Evolutionary conservation across 495 filamentous ascomycete genomes (phyloP), one percentile per base, ranked within the genome.

Genomic region (Evernia prunastri): DNA sequence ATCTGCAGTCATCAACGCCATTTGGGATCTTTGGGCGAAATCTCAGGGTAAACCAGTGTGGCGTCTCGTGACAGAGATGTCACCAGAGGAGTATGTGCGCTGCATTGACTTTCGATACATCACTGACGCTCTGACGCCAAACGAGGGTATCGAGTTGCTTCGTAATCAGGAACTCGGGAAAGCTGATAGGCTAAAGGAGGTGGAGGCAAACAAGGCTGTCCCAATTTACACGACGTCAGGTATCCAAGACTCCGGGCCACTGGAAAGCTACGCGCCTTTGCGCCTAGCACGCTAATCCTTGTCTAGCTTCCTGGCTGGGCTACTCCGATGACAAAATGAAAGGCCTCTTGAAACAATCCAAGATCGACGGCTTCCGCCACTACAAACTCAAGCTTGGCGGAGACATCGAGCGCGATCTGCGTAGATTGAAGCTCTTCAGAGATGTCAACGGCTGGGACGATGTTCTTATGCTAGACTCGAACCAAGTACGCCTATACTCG

Each of bases 1-100:
- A 0, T 91, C 89, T 35, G 90, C 92, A 40, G 87, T 96, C 29
- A 87, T 97, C 61, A 97, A 97, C 72, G 92, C 91, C 1, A 77
- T 96, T 66, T 97, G 92, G 92, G 92, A 97, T 76, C 84, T 97
- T 20, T 96, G 92, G 92, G 90, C 90, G 47, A 96, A 96, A 74
- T 80, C 81, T 15, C 83, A 92, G 20, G 78, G 82, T 42, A 96
- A 96, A 76, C 92, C 92, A 15, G 88, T 97, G 4, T 97, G 92
- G 92, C 81, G 86, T 76, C 84, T 39, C 85, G 87, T 61, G 89
- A 91, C 51, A 27, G 47, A 27, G 3, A 51, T 51, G 47, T 29
- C 23, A 3, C 47, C 47, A 15, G 47, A 51, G 25, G 47, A 51
- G 47, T 51, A 29, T 15, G 47, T 51, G 25, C 47, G 47, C 23